Evolutionary conservation across 192 early-diverging fungal genomes (phyloP).

Genomic region (Martensiomyces pterosporus): DNA sequence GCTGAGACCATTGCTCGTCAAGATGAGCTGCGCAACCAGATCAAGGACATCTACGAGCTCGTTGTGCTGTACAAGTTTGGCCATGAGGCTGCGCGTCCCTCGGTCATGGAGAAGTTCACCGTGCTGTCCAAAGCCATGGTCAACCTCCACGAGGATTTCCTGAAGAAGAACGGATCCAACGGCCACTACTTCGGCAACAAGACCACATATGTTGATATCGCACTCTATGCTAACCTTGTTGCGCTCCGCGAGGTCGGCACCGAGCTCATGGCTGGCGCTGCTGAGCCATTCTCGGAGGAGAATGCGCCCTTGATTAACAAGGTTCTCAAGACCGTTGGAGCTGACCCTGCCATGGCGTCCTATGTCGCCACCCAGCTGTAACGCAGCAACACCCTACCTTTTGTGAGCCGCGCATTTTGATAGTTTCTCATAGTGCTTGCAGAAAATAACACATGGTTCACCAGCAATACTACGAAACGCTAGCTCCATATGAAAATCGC

Average conservation of each 20-base stretch:
- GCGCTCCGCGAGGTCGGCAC: no score
- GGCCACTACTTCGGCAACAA: no score
- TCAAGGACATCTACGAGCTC: neutral
- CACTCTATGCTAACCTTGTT: neutral
- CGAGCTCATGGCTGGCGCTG: slow-evolving; percentile 1
- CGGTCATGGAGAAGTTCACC: slow-evolving; percentile 7
- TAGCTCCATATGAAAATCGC: no score
- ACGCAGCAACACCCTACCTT: no score
- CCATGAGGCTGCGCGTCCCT: slow-evolving; percentile 10
- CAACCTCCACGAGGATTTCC: slow-evolving; percentile 24
- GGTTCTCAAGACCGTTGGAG: slow-evolving; percentile 6
- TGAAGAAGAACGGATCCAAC: slow-evolving; percentile 40
- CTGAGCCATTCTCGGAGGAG: slow-evolving; percentile 9
- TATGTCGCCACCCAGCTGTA: no score
- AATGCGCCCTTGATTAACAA: slow-evolving; percentile 12
- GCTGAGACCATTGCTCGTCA: slow-evolving; percentile 13
- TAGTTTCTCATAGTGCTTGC: slow-evolving; percentile 3
- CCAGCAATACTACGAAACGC: no score
- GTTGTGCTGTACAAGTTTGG: slow-evolving; percentile 1
- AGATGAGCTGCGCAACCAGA: slow-evolving; percentile 5
- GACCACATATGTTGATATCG: slow-evolving; percentile 29
- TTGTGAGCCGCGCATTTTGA: neutral
- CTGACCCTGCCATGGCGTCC: no score
- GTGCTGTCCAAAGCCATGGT: slow-evolving; percentile 7
- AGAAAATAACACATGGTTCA: no score